Evolutionary conservation across 2,329 filamentous ascomycete species (phyloP), one percentile per base, ranked within the genome.

Genomic region (Clarireedia homoeocarpa): DNA sequence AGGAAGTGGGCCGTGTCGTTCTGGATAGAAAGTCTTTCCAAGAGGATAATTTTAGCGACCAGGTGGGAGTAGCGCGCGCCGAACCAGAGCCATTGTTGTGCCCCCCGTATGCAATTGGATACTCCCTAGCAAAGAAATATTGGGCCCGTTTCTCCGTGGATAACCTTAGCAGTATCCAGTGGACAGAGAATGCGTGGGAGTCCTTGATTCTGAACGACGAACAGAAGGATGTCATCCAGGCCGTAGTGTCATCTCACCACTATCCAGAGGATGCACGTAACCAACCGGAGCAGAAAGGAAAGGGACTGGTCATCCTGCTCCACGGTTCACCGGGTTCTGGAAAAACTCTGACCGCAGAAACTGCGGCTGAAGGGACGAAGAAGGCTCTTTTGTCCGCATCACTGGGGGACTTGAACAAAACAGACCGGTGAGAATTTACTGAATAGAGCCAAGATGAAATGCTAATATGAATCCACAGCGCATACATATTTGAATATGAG

Each of bases 11-110:
- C 15, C 51, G 59, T 12, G 48, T 61, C 14, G 39, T 59, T 3
- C 51, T 61, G 27, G 59, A 61, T 36, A 57, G 54, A 2, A 57
- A 58, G 26, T 59, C 59, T 6, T 61, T 61, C 51, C 57, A 61
- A 7, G 59, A 61, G 23, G 59, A 61, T 20, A 48, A 48, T 48
- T 26, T 24, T 48, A 17, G 20, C n/a, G 45, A 48, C 17, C 45
- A 48, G 27, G 45, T 48, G 15, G 45, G 17, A 6, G 27, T 48
- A 20, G 15, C 17, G 17, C 45, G 27, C 14, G 15, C 17, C 6
- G 17, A 20, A 6, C 17, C 15, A 17, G 45, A 48, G 15, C 17
- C 20, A 24, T 24, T 48, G 7, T 50, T 58, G 12, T 61, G 59
- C 30, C 59, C 59, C 5, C 51, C 59, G 27, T 61, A 58, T 17